A percentile compares a stretch with the other conserved stretches of the same genome.
Evolutionary conservation across 1,284 basidiomycete genomes (phyloP).

Genomic region (Papiliotrema laurentii): DNA sequence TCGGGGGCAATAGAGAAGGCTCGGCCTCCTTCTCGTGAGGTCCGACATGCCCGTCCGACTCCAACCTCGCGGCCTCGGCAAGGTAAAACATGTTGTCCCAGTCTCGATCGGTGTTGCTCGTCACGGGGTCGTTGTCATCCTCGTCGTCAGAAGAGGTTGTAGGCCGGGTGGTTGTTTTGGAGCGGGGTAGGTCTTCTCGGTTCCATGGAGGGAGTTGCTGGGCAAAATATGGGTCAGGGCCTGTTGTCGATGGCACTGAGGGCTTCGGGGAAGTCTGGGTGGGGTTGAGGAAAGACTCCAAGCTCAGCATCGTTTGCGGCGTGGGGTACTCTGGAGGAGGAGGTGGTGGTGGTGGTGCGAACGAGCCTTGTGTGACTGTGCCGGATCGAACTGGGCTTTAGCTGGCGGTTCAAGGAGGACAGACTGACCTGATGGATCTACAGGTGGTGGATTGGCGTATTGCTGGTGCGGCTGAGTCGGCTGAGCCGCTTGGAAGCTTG

Average conservation of each 20-base stretch:
- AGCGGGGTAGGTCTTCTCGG: not conserved
- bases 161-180: not conserved
- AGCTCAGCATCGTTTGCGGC: not conserved
- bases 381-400: not conserved
- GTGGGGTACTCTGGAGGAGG: not conserved
- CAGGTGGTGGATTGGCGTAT: not conserved
- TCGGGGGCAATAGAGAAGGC: not conserved
- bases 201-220: not conserved
- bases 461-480: constrained; percentile 10
- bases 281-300: not conserved
- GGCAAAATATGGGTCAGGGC: not conserved
- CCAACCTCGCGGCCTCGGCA: constrained; percentile 43
- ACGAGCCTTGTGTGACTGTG: no score
- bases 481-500: constrained; percentile 39
- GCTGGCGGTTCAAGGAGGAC: not conserved
- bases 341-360: not conserved
- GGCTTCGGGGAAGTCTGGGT: not conserved
- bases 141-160: constrained; percentile 25
- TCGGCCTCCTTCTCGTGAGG: constrained; percentile 4
- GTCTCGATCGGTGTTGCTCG: constrained; percentile 24
- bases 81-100: constrained; percentile 45
- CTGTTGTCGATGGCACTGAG: not conserved
- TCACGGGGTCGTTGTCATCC: constrained; percentile 30
- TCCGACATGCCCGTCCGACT: constrained; percentile 19
- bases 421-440: not conserved